Evolutionary conservation across 495 filamentous ascomycete genomes (phyloP).

Genomic region (Penicillium egyptiacum): DNA sequence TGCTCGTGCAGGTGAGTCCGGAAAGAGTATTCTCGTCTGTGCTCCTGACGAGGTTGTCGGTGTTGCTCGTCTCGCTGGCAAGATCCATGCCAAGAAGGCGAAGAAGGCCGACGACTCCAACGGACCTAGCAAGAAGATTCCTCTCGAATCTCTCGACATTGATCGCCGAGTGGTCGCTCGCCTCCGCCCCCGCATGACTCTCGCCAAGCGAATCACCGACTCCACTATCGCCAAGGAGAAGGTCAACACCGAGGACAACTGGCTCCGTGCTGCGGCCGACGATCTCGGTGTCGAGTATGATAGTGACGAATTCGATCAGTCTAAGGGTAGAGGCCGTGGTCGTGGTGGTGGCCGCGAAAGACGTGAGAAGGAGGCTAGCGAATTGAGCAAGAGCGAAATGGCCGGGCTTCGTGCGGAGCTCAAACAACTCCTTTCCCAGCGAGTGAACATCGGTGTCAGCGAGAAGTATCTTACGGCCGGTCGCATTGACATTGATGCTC

Average conservation of each 20-base stretch:
- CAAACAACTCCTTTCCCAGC: constrained; percentile 60
- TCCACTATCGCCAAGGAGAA: constrained; percentile 81
- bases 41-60: constrained; percentile 86
- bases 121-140: constrained; percentile 53
- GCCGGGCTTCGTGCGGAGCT: constrained; percentile 46
- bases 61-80: constrained; percentile 78
- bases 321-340: constrained; percentile 64
- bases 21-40: constrained; percentile 83
- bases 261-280: constrained; percentile 80
- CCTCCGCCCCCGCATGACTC: constrained; percentile 67
- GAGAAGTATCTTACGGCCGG: constrained; percentile 83
- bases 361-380: constrained; percentile 69
- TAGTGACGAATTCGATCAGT: constrained; percentile 73
- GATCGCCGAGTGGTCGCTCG: constrained; percentile 75
- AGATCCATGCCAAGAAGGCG: constrained; percentile 67
- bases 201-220: constrained; percentile 86
- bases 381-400: constrained; percentile 69
- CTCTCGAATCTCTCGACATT: constrained; percentile 75
- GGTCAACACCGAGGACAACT: constrained; percentile 76
- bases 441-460: constrained; percentile 89
- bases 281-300: constrained; percentile 95
- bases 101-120: constrained; percentile 30
- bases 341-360: constrained; percentile 66
- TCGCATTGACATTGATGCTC: constrained; percentile 74
- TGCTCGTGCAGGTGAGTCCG: constrained; percentile 74